Conservation (phyloP, 495 filamentous ascomycete species). For the Xanthoparmelia taractica region DNA sequence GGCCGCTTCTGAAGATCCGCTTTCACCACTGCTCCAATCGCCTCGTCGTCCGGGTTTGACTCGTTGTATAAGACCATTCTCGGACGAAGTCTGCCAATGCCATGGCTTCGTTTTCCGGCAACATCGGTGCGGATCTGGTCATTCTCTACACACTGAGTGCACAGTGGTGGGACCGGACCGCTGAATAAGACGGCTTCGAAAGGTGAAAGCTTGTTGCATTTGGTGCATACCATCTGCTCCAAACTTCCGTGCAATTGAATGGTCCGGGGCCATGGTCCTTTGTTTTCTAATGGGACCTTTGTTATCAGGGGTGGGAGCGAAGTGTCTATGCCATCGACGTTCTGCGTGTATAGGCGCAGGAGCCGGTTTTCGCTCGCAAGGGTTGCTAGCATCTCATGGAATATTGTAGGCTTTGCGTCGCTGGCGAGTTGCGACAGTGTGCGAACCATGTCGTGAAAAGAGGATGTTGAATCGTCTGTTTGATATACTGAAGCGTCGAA, state of each 20-base stretch:
- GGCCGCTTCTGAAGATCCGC: conserved; percentile 77
- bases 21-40: conserved; percentile 81
- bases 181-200: conserved; percentile 76
- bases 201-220: conserved; percentile 68
- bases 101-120: conserved; percentile 85
- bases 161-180: conserved; percentile 76
- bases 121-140: conserved; percentile 68
- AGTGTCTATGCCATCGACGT: conserved; percentile 91
- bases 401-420: conserved; percentile 72
- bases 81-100: conserved; percentile 81
- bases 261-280: conserved; percentile 87
- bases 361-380: conserved; percentile 82
- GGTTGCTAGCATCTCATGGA: conserved; percentile 89
- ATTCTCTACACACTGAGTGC: conserved; percentile 62
- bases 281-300: conserved; percentile 59
- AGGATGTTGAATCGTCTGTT: conserved; percentile 73
- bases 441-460: conserved; percentile 94
- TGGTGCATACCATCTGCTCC: conserved; percentile 91
- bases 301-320: conserved; percentile 73
- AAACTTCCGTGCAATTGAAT: conserved; percentile 93
- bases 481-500: conserved; percentile 98
- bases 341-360: conserved; percentile 90
- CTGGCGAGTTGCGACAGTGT: conserved; percentile 68
- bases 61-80: conserved; percentile 97
- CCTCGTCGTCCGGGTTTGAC: conserved; percentile 89